Evolutionary conservation across 257 asterid species (phyloP).

Genomic region (Datura wrightii): DNA sequence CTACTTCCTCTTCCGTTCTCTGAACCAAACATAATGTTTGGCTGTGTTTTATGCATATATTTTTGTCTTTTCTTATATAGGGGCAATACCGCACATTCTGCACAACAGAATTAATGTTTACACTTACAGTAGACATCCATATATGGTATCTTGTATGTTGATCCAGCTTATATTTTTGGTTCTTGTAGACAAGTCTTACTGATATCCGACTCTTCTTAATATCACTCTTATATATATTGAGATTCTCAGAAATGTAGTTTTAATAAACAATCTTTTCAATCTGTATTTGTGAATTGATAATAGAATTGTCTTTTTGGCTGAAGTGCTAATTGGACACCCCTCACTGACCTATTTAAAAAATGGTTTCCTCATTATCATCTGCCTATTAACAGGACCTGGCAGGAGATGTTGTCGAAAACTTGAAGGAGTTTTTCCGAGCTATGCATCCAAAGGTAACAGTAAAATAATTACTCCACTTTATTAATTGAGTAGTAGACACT

Average conservation of each 20-base stretch:
- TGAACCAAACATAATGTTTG: background rate
- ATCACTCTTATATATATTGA: background rate
- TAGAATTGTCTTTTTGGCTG: background rate
- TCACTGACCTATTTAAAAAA: background rate
- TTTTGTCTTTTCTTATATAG: background rate
- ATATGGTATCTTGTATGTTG: background rate
- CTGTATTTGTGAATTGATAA: background rate
- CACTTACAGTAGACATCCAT: background rate
- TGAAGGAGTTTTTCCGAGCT: constrained; percentile 75
- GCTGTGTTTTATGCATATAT: background rate
- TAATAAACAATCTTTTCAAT: background rate
- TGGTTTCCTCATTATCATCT: background rate
- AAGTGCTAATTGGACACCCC: background rate
- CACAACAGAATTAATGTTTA: background rate
- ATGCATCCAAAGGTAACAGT: constrained; percentile 75
- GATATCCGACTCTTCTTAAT: background rate
- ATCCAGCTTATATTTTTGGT: background rate
- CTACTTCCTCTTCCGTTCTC: background rate
- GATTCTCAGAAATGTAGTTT: background rate
- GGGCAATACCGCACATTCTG: background rate
- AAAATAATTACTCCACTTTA: background rate
- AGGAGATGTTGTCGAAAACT: constrained; percentile 71
- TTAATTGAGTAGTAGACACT: constrained; percentile 12
- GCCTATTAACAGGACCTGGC: constrained; percentile 72
- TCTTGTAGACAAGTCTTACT: background rate